A percentile compares a stretch with the other conserved stretches of the same genome.
phyloP scores from a whole-genome alignment of 257 asterid species.

The Nicotiana noctiflora region DNA sequence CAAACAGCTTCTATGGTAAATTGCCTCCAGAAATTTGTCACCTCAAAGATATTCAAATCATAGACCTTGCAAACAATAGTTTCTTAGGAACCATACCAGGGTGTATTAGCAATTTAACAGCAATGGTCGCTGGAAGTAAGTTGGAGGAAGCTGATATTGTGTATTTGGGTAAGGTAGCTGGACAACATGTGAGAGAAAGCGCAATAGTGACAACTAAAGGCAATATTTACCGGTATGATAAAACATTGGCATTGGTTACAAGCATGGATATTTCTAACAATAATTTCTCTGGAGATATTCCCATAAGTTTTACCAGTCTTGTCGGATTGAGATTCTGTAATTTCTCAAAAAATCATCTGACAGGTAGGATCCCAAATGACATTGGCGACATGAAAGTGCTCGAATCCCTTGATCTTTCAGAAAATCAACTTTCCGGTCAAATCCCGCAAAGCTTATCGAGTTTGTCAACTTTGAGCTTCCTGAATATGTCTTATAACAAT shows the following conservation, averaged over 20 bases:
- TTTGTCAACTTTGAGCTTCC: too few species aligned
- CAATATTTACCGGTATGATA: neutral
- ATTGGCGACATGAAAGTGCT: conserved; percentile 11
- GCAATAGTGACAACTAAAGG: conserved; percentile 21
- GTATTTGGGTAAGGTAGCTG: too few species aligned
- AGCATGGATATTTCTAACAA: conserved; percentile 21
- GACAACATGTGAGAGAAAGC: neutral
- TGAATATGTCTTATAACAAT: too few species aligned
- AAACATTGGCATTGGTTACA: conserved; percentile 8
- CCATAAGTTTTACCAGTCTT: conserved; percentile 15
- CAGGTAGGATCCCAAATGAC: too few species aligned
- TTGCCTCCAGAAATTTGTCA: conserved; percentile 17
- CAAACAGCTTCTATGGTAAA: conserved; percentile 18
- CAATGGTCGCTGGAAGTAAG: conserved; percentile 9
- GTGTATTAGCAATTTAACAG: conserved; percentile 24
- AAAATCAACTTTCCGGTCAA: too few species aligned
- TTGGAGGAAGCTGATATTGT: neutral
- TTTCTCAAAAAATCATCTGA: too few species aligned
- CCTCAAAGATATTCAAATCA: conserved; percentile 12
- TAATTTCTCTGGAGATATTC: conserved; percentile 3
- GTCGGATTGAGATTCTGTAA: neutral
- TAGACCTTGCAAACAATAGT: conserved; percentile 20
- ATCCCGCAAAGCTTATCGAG: too few species aligned
- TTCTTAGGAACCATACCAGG: conserved; percentile 14
- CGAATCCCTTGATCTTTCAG: neutral